phyloP scores from a whole-genome alignment of 768 basidiomycete species.

The Mycena galopus region DNA sequence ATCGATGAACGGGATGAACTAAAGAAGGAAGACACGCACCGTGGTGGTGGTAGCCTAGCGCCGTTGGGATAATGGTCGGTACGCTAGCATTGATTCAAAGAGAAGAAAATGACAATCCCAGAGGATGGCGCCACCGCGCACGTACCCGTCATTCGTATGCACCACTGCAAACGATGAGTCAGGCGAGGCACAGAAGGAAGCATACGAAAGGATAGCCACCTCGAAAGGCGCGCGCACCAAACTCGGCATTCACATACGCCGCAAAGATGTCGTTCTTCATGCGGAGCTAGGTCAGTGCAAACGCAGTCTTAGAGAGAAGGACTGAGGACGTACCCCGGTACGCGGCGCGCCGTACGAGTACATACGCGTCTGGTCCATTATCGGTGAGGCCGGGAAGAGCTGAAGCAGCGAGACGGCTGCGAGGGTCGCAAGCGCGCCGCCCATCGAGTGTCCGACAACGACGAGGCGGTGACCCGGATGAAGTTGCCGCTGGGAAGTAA shows the following conservation, averaged over 20 bases:
- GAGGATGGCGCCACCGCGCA: not conserved
- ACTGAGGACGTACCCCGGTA: slow-evolving; percentile 53
- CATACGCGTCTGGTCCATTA: slow-evolving; percentile 46
- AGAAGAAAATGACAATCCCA: not conserved
- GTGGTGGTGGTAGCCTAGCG: slow-evolving; percentile 67
- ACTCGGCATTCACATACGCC: slow-evolving; percentile 56
- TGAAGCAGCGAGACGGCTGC: slow-evolving; percentile 60
- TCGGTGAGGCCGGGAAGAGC: slow-evolving; percentile 54
- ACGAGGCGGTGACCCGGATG: slow-evolving; percentile 57
- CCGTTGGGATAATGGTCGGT: slow-evolving; percentile 63
- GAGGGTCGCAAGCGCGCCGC: slow-evolving; percentile 64
- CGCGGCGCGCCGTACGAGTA: slow-evolving; percentile 68
- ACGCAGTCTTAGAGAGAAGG: too few relatives aligned
- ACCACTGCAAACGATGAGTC: slow-evolving; percentile 52
- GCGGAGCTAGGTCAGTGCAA: not conserved
- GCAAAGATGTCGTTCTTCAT: slow-evolving; percentile 61
- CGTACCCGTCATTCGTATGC: slow-evolving; percentile 64
- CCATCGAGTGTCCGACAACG: slow-evolving; percentile 67
- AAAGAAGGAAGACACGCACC: slow-evolving; percentile 45
- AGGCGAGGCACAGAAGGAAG: not conserved
- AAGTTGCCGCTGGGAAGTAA: slow-evolving; percentile 50
- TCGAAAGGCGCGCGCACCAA: slow-evolving; percentile 57
- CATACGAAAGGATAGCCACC: slow-evolving; percentile 45
- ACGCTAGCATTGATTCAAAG: slow-evolving; percentile 51
- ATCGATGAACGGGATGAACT: not conserved